Base-by-base conservation (phyloP, 23 red algal species). In the Gracilaria domingensis region DNA sequence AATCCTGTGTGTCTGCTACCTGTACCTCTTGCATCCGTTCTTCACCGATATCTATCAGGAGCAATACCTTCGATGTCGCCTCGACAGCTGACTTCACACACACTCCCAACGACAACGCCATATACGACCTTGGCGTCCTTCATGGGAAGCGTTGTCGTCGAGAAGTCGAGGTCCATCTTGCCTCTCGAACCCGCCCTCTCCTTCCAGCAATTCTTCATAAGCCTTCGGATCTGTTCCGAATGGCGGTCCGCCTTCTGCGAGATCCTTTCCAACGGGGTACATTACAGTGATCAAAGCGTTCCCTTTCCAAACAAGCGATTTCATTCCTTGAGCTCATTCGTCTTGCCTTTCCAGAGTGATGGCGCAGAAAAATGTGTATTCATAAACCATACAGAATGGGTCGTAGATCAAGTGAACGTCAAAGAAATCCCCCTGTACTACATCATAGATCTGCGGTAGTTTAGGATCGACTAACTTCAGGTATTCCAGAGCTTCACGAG, bases 321-420 rank as follows among this genome's bases (percentile, higher is more conserved):
- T 81, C 95, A 96, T 96, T 30, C 66, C 45, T 13, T 54, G n/a
- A 12, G 82, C 95, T 89, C 95, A 96, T 18, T 32, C 50, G 42
- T 34, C 56, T 26, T 89, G 64, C 65, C 25, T 30, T 25, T 83
- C 74, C 30, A 86, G 67, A 6, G 82, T 66, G 29, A 96, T 64
- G 33, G 95, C 95, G 30, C 95, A 96, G 70, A 96, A 93, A 62
- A 96, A 96, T 8, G 95, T 93, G 76, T 93, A 93, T 49, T 96
- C 95, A n/a, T 93, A 92, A 17, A 96, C 88, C 78, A 90, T 21
- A 37, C 75, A 47, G 57, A 79, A 90, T 21, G 60, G 49, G 28
- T 45, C 80, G 45, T 32, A 60, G 16, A 87, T 24, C 21, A 44
- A 20, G 5, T 44, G 67, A 2, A 8, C 4, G 62, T 85, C 81